Percentiles rank a stretch among this genome's conserved stretches.
Evolutionary conservation across 495 filamentous ascomycete genomes (phyloP).

Genomic region (Amorphotheca resinae): DNA sequence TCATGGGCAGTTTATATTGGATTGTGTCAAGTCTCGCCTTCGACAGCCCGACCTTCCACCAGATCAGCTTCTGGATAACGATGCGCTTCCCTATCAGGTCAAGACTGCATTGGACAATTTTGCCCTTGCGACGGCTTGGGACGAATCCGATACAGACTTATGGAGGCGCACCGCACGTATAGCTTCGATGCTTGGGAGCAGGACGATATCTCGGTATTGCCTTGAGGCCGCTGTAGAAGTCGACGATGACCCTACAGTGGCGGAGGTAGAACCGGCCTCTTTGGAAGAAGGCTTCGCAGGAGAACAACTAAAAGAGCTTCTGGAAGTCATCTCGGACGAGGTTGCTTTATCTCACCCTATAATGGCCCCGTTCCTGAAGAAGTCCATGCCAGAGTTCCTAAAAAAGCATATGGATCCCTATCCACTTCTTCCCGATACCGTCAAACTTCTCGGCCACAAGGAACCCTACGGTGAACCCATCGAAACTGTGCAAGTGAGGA

Average conservation of each 20-base stretch:
- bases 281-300: conserved; percentile 77
- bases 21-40: conserved; percentile 42
- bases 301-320: conserved; percentile 57
- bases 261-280: conserved; percentile 61
- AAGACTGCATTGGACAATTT: conserved; percentile 48
- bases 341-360: conserved; percentile 54
- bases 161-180: conserved; percentile 81
- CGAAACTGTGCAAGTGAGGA: conserved; percentile 16
- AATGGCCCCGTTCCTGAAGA: conserved; percentile 49
- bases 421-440: conserved; percentile 55
- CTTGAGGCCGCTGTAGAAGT: conserved; percentile 83
- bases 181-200: conserved; percentile 59
- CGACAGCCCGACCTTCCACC: conserved; percentile 26
- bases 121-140: conserved; percentile 66
- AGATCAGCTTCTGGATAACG: conserved; percentile 24
- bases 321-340: conserved; percentile 57
- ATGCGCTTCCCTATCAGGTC: conserved; percentile 29
- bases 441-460: not conserved
- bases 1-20: conserved; percentile 77
- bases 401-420: conserved; percentile 61
- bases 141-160: conserved; percentile 87
- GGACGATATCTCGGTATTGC: conserved; percentile 70
- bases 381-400: conserved; percentile 48
- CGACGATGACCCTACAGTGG: conserved; percentile 61
- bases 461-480: conserved; percentile 12